These are phyloP conservation scores for Leptographium wingfieldii DNA, from an alignment of 2,329 filamentous ascomycete genomes.

Conservation along the genomic window DNA sequence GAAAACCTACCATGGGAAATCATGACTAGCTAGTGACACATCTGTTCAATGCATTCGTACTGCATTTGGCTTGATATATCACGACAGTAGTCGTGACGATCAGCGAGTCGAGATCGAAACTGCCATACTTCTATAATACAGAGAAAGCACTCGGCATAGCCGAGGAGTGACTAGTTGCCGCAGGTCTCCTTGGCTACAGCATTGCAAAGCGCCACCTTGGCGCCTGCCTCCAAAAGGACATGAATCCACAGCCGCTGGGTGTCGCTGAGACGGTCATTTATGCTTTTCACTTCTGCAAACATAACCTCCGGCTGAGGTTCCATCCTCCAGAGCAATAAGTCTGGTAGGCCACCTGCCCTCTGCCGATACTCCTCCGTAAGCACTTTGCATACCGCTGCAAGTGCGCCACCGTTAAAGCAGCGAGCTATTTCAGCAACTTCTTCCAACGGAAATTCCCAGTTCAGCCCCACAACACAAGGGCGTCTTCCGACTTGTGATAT, in stretches of 20 bases:
- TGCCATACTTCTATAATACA: too few species aligned
- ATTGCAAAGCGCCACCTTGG: constrained; percentile 72
- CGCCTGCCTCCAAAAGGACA: constrained; percentile 72
- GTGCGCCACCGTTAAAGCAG: constrained; percentile 68
- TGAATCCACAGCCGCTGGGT: constrained; percentile 96
- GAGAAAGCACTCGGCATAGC: neutral
- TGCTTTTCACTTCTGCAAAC: constrained; percentile 70
- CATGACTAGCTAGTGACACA: too few species aligned
- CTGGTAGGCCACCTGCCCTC: constrained; percentile 77
- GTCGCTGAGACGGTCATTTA: constrained; percentile 89
- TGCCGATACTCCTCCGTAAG: constrained; percentile 90
- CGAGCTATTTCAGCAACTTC: constrained; percentile 68
- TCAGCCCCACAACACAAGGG: constrained; percentile 81
- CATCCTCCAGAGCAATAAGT: constrained; percentile 75
- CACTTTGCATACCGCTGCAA: constrained; percentile 81
- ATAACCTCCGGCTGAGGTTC: constrained; percentile 29
- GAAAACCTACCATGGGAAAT: too few species aligned
- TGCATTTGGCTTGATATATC: too few species aligned
- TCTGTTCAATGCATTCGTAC: too few species aligned
- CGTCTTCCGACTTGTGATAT: constrained; percentile 52
- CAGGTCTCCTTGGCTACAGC: constrained; percentile 26
- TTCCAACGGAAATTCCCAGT: constrained; percentile 73
- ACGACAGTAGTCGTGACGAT: too few species aligned
- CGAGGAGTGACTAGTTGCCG: neutral
- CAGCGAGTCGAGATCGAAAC: too few species aligned